These are phyloP conservation scores for Pseudogymnoascus sp. DNA, from an alignment of 2,329 filamentous ascomycete genomes.

Conservation along the genomic window DNA sequence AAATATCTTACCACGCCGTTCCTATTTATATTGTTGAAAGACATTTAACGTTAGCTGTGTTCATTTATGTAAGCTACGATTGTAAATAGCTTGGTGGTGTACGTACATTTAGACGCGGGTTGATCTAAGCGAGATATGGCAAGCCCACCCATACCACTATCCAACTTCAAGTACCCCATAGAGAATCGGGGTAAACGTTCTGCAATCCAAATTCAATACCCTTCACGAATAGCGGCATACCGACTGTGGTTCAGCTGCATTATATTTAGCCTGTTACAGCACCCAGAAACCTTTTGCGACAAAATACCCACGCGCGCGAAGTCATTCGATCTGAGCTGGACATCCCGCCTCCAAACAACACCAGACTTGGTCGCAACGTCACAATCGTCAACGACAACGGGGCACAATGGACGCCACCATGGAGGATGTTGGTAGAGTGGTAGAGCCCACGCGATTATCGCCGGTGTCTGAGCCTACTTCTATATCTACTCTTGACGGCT, in stretches of 20 bases:
- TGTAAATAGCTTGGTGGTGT: background rate
- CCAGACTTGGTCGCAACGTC: constrained; percentile 6
- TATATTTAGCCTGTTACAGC: background rate
- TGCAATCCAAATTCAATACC: constrained; percentile 5
- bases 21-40: background rate
- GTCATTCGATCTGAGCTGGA: constrained; percentile 6
- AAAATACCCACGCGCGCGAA: background rate
- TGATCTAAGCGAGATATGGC: constrained; percentile 10
- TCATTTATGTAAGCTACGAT: constrained; percentile 1
- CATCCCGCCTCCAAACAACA: constrained; percentile 8
- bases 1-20: background rate
- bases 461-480: constrained; percentile 75
- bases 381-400: constrained; percentile 10
- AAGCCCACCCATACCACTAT: constrained; percentile 7
- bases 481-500: constrained; percentile 88
- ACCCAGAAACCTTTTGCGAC: background rate
- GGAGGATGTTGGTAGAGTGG: constrained; percentile 90
- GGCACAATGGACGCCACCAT: constrained; percentile 87
- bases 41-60: too few relatives aligned
- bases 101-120: constrained; percentile 8
- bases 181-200: constrained; percentile 5
- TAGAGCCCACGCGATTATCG: constrained; percentile 66
- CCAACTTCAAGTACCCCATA: constrained; percentile 8
- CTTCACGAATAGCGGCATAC: constrained; percentile 3
- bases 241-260: background rate